phyloP scores from a whole-genome alignment of 495 filamentous ascomycete species.

The Coniosporium apollinis region DNA sequence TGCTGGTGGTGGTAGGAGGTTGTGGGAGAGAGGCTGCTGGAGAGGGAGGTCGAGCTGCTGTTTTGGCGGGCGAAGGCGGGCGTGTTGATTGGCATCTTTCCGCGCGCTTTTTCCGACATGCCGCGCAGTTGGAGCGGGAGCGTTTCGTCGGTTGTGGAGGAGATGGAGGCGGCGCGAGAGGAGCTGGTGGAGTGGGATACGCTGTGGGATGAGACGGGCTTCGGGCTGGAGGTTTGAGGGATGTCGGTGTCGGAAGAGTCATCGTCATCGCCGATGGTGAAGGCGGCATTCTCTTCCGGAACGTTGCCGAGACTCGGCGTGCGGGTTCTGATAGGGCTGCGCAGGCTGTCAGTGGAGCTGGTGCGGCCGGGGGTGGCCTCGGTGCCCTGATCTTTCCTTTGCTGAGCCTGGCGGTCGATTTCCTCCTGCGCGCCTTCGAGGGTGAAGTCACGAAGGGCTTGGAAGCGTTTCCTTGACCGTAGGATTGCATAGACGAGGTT shows the following conservation, averaged over 20 bases:
- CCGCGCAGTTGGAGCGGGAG: conserved; percentile 79
- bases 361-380: conserved; percentile 31
- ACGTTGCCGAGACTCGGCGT: conserved; percentile 53
- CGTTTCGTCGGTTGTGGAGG: conserved; percentile 59
- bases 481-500: conserved; percentile 70
- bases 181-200: conserved; percentile 47
- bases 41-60: conserved; percentile 73
- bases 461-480: conserved; percentile 65
- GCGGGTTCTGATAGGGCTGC: conserved; percentile 45
- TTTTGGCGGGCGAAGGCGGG: conserved; percentile 79
- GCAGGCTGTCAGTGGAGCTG: conserved; percentile 53
- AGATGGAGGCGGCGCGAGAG: conserved; percentile 55
- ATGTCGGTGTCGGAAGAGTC: conserved; percentile 55
- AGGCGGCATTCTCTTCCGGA: conserved; percentile 64
- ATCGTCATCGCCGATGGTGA: conserved; percentile 83
- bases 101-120: conserved; percentile 95
- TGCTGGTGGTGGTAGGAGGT: too few species aligned
- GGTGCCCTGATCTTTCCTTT: conserved; percentile 47
- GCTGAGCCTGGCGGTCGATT: conserved; percentile 62
- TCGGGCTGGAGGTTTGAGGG: too few species aligned
- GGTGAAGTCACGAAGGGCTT: conserved; percentile 79
- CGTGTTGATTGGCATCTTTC: conserved; percentile 86
- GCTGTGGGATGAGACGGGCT: conserved; percentile 47
- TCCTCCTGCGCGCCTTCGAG: conserved; percentile 92
- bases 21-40: conserved; percentile 43